Percentiles rank a stretch among this genome's conserved stretches.
Conservation (phyloP, 2,329 filamentous ascomycete species). For the Orbilia brochopaga region DNA sequence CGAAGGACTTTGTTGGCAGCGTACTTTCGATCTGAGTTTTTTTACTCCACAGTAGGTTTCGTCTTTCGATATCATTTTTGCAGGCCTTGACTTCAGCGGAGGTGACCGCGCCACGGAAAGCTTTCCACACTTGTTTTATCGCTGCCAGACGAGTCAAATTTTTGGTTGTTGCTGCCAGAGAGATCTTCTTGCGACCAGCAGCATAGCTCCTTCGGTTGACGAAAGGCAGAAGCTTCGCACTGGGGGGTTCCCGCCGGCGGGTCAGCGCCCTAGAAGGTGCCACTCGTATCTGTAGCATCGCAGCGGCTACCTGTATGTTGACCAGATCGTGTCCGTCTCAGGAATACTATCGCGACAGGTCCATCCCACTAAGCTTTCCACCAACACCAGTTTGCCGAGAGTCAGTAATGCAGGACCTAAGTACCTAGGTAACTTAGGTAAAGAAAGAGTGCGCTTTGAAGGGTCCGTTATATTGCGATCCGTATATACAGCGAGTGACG, state of each 20-base stretch:
- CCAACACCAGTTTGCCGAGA: too few species aligned
- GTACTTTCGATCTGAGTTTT: slow-evolving; percentile 11
- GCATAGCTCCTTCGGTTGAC: not conserved
- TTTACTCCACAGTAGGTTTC: slow-evolving; percentile 28
- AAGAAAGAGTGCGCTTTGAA: too few species aligned
- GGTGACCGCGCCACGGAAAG: slow-evolving; percentile 5
- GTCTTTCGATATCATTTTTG: slow-evolving; percentile 11
- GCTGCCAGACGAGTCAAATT: slow-evolving; percentile 8
- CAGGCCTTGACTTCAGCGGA: slow-evolving; percentile 10
- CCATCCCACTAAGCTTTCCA: too few species aligned
- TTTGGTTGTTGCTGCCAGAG: slow-evolving; percentile 3
- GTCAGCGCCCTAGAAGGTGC: not conserved
- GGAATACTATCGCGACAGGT: too few species aligned
- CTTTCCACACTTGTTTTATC: slow-evolving; percentile 19
- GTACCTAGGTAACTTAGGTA: too few species aligned
- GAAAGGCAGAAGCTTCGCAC: not conserved
- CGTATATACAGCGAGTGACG: too few species aligned
- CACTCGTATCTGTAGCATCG: not conserved
- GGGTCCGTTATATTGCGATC: too few species aligned
- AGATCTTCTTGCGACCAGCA: not conserved
- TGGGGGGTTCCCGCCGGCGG: not conserved
- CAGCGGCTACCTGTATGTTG: not conserved
- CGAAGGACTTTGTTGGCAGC: slow-evolving; percentile 10
- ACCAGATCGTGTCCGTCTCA: not conserved
- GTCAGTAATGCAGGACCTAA: too few species aligned